Base-by-base conservation (phyloP, 768 basidiomycete genomes). In the Rhodotorula kratochvilovae region DNA sequence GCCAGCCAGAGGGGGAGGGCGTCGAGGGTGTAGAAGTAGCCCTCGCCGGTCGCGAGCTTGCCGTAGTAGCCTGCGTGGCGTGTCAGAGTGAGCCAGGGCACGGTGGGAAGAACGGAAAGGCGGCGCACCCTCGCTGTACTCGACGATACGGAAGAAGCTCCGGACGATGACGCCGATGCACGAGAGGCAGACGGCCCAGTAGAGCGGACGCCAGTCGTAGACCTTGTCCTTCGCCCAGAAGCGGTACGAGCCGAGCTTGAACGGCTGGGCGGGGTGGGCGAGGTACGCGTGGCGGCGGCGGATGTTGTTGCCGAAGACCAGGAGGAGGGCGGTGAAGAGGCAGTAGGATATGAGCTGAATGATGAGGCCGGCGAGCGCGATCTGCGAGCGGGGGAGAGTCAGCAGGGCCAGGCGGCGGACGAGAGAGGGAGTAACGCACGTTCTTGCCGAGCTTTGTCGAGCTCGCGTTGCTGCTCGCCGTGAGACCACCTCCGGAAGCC, bases 1-100 rank as follows among this genome's bases (percentile, higher is more conserved):
- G 66, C 59, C 42, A 73, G 67, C 63, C 64, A 68, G 57, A 76
- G 66, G 23, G 72, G 72, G 23, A 76, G 50, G 23, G 70, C 70
- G 62, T 76, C 75, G 58, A 74, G 69, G 39, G 36, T 1, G 55
- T 68, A 76, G 56, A 76, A 73, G 63, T 70, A 55, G 29, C 42
- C 36, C 35, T 57, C 35, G 36, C 19, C 5, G 1, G 56, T 39
- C 25, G 35, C 56, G 25, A 55, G 54, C 23, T 23, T 29, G 51
- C 51, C 51, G 51, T 29, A 53, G 51, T 53, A 53, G 51, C 51
- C 51, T 53, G 51, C 29, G 51, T 1, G 51, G 16, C 5, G 25
- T 21, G 23, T 23, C 31, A 36, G 27, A 11, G 3, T 25, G 2
- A 6, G 13, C 39, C 39, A 39, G 19, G 5, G 21, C 0, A 5